These are phyloP conservation scores for Avena sativa DNA, from an alignment of 176 grass and related monocot genomes.

Conservation along the genomic window DNA sequence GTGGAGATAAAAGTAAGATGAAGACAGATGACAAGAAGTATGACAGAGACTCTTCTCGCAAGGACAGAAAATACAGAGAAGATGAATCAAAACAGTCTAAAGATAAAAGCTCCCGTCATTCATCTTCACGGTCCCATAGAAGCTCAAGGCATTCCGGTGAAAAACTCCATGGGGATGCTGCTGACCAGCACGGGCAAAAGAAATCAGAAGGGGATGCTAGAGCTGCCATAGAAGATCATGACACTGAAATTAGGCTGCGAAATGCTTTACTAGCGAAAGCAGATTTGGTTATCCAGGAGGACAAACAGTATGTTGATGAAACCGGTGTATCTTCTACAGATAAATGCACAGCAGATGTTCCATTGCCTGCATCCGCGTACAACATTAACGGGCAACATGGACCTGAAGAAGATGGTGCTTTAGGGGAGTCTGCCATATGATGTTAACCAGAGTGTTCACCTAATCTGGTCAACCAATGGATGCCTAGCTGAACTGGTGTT, in stretches of 20 bases:
- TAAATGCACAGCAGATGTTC: slow-evolving; percentile 4
- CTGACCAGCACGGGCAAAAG: slow-evolving; percentile 45
- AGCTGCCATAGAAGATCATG: not conserved
- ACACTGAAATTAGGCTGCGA: slow-evolving; percentile 30
- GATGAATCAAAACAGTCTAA: slow-evolving; percentile 36
- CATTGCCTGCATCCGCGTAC: not conserved
- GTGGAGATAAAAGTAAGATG: slow-evolving; percentile 43
- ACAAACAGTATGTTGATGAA: not conserved
- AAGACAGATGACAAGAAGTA: slow-evolving; percentile 52
- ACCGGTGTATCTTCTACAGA: not conserved
- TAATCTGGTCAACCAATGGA: slow-evolving; percentile 37
- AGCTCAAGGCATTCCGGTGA: slow-evolving; percentile 57
- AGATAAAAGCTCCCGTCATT: slow-evolving; percentile 49
- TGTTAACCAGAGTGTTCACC: slow-evolving; percentile 31
- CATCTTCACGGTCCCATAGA: slow-evolving; percentile 58
- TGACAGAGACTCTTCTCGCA: slow-evolving; percentile 45
- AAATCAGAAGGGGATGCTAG: slow-evolving; percentile 47
- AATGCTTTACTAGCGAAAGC: slow-evolving; percentile 33
- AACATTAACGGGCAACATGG: slow-evolving; percentile 42
- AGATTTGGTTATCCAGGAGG: slow-evolving; percentile 24
- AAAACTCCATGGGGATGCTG: slow-evolving; percentile 33
- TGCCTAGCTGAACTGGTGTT: slow-evolving; percentile 51
- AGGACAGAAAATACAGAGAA: slow-evolving; percentile 40
- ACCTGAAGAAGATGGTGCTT: slow-evolving; percentile 34
- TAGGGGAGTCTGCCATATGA: slow-evolving; percentile 47